Evolutionary conservation across 2,329 filamentous ascomycete genomes (phyloP).

Genomic region (Aspergillus pseudoviridinutans): DNA sequence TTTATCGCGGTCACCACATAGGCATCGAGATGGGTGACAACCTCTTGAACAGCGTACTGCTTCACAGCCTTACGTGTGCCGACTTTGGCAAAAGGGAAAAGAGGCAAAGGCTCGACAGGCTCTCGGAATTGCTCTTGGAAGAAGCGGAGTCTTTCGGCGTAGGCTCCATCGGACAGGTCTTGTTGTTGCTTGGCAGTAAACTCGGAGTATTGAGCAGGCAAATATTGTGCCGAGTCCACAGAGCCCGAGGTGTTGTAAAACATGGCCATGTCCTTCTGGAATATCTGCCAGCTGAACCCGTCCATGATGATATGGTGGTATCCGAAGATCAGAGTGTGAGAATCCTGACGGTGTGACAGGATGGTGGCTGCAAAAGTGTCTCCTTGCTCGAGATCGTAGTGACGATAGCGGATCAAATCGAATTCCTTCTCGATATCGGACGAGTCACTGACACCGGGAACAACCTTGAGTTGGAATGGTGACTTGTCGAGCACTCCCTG

Average conservation of each 20-base stretch:
- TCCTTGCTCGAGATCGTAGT: constrained; percentile 21
- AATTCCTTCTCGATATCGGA: constrained; percentile 6
- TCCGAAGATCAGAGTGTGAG: constrained; percentile 22
- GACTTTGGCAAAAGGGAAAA: constrained; percentile 19
- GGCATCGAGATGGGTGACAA: constrained; percentile 7
- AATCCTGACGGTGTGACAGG: constrained; percentile 10
- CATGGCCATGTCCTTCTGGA: constrained; percentile 20
- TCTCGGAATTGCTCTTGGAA: neutral
- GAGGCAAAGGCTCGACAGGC: constrained; percentile 14
- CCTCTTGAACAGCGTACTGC: constrained; percentile 5
- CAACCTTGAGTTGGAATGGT: constrained; percentile 1
- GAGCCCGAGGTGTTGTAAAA: constrained; percentile 1
- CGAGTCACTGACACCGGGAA: neutral
- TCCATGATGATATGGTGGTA: constrained; percentile 36
- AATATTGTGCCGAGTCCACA: neutral
- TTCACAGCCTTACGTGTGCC: constrained; percentile 11
- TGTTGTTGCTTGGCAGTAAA: constrained; percentile 4
- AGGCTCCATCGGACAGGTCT: constrained; percentile 1
- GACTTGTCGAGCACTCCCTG: constrained; percentile 4
- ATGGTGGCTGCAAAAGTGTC: constrained; percentile 19
- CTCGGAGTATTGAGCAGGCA: constrained; percentile 2
- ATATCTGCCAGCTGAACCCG: constrained; percentile 22
- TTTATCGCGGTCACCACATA: constrained; percentile 11
- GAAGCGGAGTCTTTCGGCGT: constrained; percentile 4
- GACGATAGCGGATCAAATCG: constrained; percentile 10